Base-by-base conservation (phyloP, 345 rosid species). In the Citrus maxima region DNA sequence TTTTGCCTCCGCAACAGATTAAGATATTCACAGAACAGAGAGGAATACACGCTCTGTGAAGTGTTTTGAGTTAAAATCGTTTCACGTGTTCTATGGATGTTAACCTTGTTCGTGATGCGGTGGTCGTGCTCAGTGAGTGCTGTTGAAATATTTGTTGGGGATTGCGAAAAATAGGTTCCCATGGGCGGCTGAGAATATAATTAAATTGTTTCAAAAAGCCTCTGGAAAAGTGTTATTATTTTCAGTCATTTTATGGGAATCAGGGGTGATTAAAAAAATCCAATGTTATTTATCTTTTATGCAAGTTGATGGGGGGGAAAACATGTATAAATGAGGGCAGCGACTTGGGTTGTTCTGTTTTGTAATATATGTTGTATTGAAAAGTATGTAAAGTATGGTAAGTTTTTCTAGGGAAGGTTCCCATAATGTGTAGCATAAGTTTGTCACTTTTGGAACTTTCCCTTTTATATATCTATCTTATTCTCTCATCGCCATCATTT, bases 361-460 rank as follows among this genome's bases (percentile, higher is more conserved):
- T 21, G n/a, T 61, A 30, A 37, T 37, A 7, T 37, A 37, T 7
- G 40, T 37, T 37, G 40, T 37, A 1, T 37, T 37, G 40, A 37
- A 7, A 37, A 37, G 40, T 0, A 37, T 37, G 40, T 7, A 7
- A 18, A 2, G 7, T 27, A 6, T 62, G 24, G 28, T 28, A 8
- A 3, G 38, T 24, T 76, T n/a, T 51, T 54, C 72, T n/a, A n/a
- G 67, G 74, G 24, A 69, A 69, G 16, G 46, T 27, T 27, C 74
- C 80, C 59, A 12, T 70, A 8, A 32, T 34, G 79, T 66, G 8
- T 34, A 51, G 55, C 65, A 66, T 54, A 76, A 55, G 58, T 63
- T 35, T 76, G 51, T 34, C 12, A 16, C n/a, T 49, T 74, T 61
- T 40, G 69, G 40, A 28, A 63, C 62, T 65, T 64, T 42, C 60